Percentiles rank a stretch among this genome's conserved stretches.
These are phyloP conservation scores for Pichia sp. DNA, from an alignment of 1,139 yeast genomes.

Conservation along the genomic window DNA sequence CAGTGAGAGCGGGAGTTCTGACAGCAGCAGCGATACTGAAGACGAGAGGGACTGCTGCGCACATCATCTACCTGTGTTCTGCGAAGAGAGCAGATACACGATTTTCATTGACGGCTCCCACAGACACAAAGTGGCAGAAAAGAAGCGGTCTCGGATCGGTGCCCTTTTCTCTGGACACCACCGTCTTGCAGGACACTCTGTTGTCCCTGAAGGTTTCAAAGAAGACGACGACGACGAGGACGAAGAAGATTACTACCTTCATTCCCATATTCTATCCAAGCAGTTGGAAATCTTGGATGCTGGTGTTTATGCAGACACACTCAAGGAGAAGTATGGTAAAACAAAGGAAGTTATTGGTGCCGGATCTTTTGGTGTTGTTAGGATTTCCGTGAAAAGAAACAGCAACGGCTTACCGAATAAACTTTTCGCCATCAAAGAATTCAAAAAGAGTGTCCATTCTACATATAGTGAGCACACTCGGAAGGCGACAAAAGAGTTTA, in stretches of 20 bases:
- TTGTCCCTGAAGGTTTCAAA: not conserved
- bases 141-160: not conserved
- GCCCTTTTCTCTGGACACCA: not conserved
- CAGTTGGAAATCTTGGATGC: not conserved
- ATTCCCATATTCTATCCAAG: not conserved
- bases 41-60: too few species aligned
- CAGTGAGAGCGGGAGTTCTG: too few species aligned
- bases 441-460: not conserved
- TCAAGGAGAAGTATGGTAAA: slow-evolving; percentile 66
- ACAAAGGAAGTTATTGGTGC: slow-evolving; percentile 71
- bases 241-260: too few species aligned
- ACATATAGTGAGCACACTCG: slow-evolving; percentile 36
- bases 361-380: slow-evolving; percentile 69
- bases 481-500: slow-evolving; percentile 75
- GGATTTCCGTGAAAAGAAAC: slow-evolving; percentile 52
- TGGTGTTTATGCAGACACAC: slow-evolving; percentile 24
- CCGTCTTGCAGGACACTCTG: not conserved
- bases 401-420: slow-evolving; percentile 31
- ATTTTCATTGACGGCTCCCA: not conserved
- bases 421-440: slow-evolving; percentile 75
- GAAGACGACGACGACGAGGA: too few species aligned
- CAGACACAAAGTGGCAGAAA: not conserved
- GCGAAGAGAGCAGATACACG: not conserved
- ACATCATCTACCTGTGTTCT: not conserved
- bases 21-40: too few species aligned